Conservation (phyloP, 2,329 filamentous ascomycete genomes). For the Fusarium siculi region DNA sequence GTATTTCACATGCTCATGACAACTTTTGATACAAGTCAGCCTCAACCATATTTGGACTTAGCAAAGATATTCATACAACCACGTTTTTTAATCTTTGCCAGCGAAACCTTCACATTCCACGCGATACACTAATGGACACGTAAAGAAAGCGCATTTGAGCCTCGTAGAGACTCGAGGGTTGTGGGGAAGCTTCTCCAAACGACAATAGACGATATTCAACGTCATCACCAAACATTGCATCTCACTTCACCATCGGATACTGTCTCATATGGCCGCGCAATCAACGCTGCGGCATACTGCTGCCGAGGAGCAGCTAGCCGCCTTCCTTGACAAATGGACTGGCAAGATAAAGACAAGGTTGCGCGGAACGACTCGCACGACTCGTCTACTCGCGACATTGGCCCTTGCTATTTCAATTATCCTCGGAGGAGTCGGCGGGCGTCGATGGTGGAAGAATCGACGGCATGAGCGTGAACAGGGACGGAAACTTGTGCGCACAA, state of each 20-base stretch:
- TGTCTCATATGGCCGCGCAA: constrained; percentile 79
- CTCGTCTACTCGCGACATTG: constrained; percentile 80
- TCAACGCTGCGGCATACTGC: constrained; percentile 79
- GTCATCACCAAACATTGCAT: constrained; percentile 22
- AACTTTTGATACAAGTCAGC: constrained; percentile 14
- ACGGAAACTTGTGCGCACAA: constrained; percentile 82
- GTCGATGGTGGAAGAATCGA: constrained; percentile 78
- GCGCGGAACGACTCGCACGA: constrained; percentile 73
- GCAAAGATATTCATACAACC: constrained; percentile 4
- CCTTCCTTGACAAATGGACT: constrained; percentile 70
- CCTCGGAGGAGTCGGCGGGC: constrained; percentile 80
- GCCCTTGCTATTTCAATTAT: constrained; percentile 82
- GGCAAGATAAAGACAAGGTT: constrained; percentile 64
- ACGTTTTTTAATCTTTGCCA: background rate
- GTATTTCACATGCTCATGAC: constrained; percentile 45
- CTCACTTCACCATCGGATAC: background rate
- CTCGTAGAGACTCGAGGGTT: constrained; percentile 31
- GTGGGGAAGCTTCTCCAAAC: constrained; percentile 39
- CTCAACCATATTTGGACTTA: constrained; percentile 20
- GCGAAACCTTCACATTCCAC: constrained; percentile 1
- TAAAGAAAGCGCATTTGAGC: constrained; percentile 24
- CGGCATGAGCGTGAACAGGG: constrained; percentile 85
- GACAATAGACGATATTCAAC: constrained; percentile 6
- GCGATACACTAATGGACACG: constrained; percentile 32
- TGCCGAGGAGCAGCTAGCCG: constrained; percentile 73